phyloP scores from a whole-genome alignment of 2,329 filamentous ascomycete genomes.

The Xylariaceae sp. region DNA sequence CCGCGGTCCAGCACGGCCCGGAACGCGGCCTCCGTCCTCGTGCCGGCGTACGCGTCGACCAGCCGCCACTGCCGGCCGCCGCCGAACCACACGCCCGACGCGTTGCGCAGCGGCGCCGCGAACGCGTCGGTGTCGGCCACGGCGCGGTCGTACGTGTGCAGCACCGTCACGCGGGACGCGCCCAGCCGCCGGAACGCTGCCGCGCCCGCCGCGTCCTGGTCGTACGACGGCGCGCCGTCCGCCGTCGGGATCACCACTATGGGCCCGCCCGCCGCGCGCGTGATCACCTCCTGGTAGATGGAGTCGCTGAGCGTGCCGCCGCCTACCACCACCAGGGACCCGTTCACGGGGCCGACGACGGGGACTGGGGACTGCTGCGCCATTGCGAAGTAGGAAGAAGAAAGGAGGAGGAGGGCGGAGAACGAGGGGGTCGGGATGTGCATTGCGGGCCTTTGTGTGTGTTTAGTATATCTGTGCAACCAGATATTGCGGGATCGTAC shows the following conservation, averaged over 20 bases:
- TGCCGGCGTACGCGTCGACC: slow-evolving; percentile 43
- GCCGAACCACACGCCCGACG: slow-evolving; percentile 40
- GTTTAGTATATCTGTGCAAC: no score
- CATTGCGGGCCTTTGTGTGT: slow-evolving; percentile 47
- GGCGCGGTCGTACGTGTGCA: slow-evolving; percentile 41
- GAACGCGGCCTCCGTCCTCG: slow-evolving; percentile 38
- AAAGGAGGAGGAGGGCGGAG: slow-evolving; percentile 19
- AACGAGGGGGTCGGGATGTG: slow-evolving; percentile 63
- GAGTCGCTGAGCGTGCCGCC: slow-evolving; percentile 39
- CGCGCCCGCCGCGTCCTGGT: slow-evolving; percentile 36
- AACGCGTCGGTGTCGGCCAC: slow-evolving; percentile 43
- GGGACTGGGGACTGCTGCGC: slow-evolving; percentile 16
- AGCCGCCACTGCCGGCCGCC: slow-evolving; percentile 43
- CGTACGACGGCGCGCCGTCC: slow-evolving; percentile 35
- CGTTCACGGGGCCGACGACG: slow-evolving; percentile 38
- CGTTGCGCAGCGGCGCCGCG: slow-evolving; percentile 34
- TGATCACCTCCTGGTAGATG: slow-evolving; percentile 42
- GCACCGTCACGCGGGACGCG: slow-evolving; percentile 38
- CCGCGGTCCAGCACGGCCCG: slow-evolving; percentile 37
- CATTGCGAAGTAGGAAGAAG: slow-evolving; percentile 20
- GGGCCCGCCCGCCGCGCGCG: slow-evolving; percentile 37
- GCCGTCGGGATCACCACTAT: slow-evolving; percentile 43
- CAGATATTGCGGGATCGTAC: no score
- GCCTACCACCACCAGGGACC: slow-evolving; percentile 41
- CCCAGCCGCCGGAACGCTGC: slow-evolving; percentile 38